These are phyloP conservation scores for Ailanthus altissimus DNA, from an alignment of 345 rosid species.

Conservation along the genomic window DNA sequence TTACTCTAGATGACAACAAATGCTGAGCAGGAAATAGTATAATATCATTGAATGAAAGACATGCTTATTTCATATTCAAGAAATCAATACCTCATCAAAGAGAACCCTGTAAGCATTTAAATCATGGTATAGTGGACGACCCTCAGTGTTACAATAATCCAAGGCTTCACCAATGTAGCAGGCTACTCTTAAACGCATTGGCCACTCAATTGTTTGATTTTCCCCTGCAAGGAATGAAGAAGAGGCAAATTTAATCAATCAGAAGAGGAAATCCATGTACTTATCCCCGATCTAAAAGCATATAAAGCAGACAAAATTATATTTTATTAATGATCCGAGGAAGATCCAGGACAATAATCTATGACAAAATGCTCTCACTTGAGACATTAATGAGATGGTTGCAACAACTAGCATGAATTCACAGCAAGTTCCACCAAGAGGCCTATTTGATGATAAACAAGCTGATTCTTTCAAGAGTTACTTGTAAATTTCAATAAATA, in stretches of 20 bases:
- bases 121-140: constrained; percentile 90
- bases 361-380: background rate
- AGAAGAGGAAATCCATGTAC: background rate
- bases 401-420: background rate
- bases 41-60: background rate
- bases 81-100: constrained; percentile 80
- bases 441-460: background rate
- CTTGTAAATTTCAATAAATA: background rate
- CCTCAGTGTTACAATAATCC: constrained; percentile 79
- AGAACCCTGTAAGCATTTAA: constrained; percentile 96
- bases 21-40: background rate
- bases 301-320: background rate
- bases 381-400: background rate
- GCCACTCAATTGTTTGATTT: constrained; percentile 94
- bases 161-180: constrained; percentile 87
- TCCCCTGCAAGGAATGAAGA: constrained; percentile 64
- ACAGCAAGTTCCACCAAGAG: background rate
- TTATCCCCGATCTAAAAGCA: constrained; percentile 15
- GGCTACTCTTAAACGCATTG: constrained; percentile 93
- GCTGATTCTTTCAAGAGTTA: background rate
- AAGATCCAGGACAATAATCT: background rate
- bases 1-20: constrained; percentile 10
- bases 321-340: background rate
- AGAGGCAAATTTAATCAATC: constrained; percentile 20
- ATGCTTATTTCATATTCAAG: constrained; percentile 2